These are phyloP conservation scores for Lantana camara DNA, from an alignment of 257 asterid species.

Conservation along the genomic window DNA sequence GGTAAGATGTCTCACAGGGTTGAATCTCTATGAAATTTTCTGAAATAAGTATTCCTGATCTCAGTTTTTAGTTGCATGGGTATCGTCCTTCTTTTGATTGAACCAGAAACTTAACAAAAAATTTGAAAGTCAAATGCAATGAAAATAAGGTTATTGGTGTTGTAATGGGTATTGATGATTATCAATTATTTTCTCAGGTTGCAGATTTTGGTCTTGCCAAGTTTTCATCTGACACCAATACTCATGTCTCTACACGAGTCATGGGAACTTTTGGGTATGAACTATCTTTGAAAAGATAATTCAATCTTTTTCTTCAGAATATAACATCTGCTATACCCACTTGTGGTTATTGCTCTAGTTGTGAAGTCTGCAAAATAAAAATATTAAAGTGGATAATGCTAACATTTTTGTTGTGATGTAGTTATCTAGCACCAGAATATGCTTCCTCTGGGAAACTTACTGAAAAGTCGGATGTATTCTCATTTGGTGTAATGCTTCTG, in stretches of 20 bases:
- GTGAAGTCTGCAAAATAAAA: not conserved
- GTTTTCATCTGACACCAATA: conserved; percentile 56
- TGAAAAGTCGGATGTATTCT: conserved; percentile 73
- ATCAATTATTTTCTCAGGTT: conserved; percentile 48
- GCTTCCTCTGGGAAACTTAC: conserved; percentile 79
- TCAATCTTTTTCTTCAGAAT: not conserved
- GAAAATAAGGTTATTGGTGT: not conserved
- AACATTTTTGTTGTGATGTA: conserved; percentile 16
- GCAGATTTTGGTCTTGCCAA: conserved; percentile 87
- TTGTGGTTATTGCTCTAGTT: not conserved
- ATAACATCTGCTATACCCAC: not conserved
- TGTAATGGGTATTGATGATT: conserved; percentile 14
- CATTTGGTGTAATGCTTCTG: conserved; percentile 70
- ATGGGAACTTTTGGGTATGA: conserved; percentile 85
- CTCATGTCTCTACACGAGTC: conserved; percentile 78
- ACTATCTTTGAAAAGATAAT: not conserved
- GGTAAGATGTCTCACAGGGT: conserved; percentile 35
- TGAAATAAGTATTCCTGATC: no score
- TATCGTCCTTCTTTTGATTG: not conserved
- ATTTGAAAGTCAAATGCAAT: not conserved
- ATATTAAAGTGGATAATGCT: not conserved
- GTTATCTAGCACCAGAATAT: conserved; percentile 83
- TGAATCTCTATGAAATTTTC: not conserved
- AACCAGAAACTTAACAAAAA: not conserved
- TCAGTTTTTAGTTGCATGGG: no score